These are phyloP conservation scores for Rhizopogon vesiculosus DNA, from an alignment of 768 basidiomycete species.

Conservation along the genomic window DNA sequence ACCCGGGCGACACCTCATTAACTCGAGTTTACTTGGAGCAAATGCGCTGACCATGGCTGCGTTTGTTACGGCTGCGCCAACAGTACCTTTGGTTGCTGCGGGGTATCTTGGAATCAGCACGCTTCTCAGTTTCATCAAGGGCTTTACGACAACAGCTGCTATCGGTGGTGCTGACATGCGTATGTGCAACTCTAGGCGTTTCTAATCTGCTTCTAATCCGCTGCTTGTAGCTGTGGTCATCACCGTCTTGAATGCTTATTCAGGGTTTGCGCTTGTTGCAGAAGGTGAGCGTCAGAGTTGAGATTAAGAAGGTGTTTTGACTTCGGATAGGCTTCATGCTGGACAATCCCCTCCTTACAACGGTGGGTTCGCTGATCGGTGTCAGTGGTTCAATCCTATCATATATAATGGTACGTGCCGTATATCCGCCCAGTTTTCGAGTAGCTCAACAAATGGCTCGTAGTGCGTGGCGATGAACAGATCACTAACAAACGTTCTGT, in stretches of 20 bases:
- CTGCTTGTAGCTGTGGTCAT: slow-evolving; percentile 70
- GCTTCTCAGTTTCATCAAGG: slow-evolving; percentile 77
- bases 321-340: slow-evolving; percentile 68
- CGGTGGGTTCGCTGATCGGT: slow-evolving; percentile 82
- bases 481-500: slow-evolving; percentile 78
- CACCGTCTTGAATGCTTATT: slow-evolving; percentile 87
- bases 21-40: slow-evolving; percentile 62
- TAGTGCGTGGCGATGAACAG: slow-evolving; percentile 94
- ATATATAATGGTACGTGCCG: slow-evolving; percentile 76
- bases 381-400: slow-evolving; percentile 89
- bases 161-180: slow-evolving; percentile 95
- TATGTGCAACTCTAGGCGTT: slow-evolving; percentile 33
- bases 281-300: slow-evolving; percentile 45
- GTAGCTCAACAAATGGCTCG: slow-evolving; percentile 1
- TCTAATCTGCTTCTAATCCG: slow-evolving; percentile 5
- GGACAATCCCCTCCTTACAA: slow-evolving; percentile 79
- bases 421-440: not conserved
- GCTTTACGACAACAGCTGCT: slow-evolving; percentile 85
- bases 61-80: slow-evolving; percentile 66
- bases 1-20: slow-evolving; percentile 76
- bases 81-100: slow-evolving; percentile 71
- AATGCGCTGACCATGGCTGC: slow-evolving; percentile 74
- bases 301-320: not conserved
- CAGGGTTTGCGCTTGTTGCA: slow-evolving; percentile 86
- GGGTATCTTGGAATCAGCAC: slow-evolving; percentile 73